phyloP scores from a whole-genome alignment of 352 stramenopile genomes.

The Phytopythium delawarense region DNA sequence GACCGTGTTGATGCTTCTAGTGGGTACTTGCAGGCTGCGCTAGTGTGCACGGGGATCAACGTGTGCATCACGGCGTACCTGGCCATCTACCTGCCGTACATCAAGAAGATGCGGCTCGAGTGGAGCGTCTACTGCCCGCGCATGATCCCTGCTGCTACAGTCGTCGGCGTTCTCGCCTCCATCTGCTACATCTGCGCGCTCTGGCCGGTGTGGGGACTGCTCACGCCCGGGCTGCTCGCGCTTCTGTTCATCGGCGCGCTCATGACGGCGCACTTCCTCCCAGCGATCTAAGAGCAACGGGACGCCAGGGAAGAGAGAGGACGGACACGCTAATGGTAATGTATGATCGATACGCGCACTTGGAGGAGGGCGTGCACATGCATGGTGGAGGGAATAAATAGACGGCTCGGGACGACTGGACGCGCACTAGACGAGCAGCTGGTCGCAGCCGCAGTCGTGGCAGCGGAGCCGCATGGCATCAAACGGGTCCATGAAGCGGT shows the following conservation, averaged over 20 bases:
- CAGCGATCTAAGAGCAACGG: conserved; percentile 51
- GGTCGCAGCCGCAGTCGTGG: conserved; percentile 28
- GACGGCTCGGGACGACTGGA: background rate
- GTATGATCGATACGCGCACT: background rate
- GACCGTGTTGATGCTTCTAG: conserved; percentile 21
- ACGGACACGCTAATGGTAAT: conserved; percentile 6
- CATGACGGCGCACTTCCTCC: conserved; percentile 93
- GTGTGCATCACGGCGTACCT: conserved; percentile 86
- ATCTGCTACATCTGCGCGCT: conserved; percentile 83
- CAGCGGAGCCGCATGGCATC: conserved; percentile 42
- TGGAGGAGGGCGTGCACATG: background rate
- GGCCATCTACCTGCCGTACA: conserved; percentile 82
- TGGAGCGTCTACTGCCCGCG: conserved; percentile 92
- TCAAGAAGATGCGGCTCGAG: conserved; percentile 76
- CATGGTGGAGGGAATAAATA: conserved; percentile 23
- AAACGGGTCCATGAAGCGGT: conserved; percentile 10
- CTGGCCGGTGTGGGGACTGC: conserved; percentile 91
- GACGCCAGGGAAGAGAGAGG: background rate
- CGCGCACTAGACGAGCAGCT: conserved; percentile 12
- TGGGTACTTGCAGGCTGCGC: conserved; percentile 72
- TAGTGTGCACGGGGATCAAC: conserved; percentile 79
- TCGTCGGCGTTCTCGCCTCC: conserved; percentile 55
- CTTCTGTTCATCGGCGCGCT: conserved; percentile 89
- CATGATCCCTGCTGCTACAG: conserved; percentile 87
- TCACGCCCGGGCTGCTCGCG: conserved; percentile 87